Evolutionary conservation across 2,329 filamentous ascomycete species (phyloP), one percentile per base, ranked within the genome.

Genomic region (Apiospora hydei): DNA sequence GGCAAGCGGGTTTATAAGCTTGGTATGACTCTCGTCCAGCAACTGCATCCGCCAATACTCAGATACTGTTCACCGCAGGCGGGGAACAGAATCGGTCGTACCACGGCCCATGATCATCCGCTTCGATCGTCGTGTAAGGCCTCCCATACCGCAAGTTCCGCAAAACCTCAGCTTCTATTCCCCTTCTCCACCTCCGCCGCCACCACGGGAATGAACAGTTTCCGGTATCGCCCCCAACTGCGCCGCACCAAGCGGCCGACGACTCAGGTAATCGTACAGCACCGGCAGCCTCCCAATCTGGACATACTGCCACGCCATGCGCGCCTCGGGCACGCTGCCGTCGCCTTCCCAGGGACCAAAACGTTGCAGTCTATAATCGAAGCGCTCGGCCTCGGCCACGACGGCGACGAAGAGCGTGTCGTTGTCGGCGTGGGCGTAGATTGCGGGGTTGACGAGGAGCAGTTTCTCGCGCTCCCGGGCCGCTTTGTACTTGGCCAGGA

Each of bases 351-450:
- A 64, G 57, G 18, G 2, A 2, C n/a, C 49, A 34, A 41, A 24
- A 10, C 57, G 30, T 18, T 21, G 34, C 34, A n/a, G 8, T 8
- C 57, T 34, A 10, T 64, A 64, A 18, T 64, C 57, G 21, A 34
- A 64, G 34, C 57, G 57, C 57, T 64, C 57, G 18, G 57, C 57
- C 34, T 64, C 57, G 57, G 18, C 57, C 34, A 64, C 57, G 57
- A 64, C 14, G 57, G 57, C 57, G 3, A 41, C 57, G 34, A 24
- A 2, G 57, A 16, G 57, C 10, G 18, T n/a, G 3, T n/a, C 18
- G 18, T n/a, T 14, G 57, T n/a, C 3, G 7, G 34, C 16, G 53
- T 16, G 14, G n/a, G 11, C 46, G 46, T 38, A 38, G 34, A 43
- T 1, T 8, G 2, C 41, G 41, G 41, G 41, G 41, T 43, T 43